Evolutionary conservation across 2,329 filamentous ascomycete genomes (phyloP), one percentile per base, ranked within the genome.

Genomic region (Beauveria australis): DNA sequence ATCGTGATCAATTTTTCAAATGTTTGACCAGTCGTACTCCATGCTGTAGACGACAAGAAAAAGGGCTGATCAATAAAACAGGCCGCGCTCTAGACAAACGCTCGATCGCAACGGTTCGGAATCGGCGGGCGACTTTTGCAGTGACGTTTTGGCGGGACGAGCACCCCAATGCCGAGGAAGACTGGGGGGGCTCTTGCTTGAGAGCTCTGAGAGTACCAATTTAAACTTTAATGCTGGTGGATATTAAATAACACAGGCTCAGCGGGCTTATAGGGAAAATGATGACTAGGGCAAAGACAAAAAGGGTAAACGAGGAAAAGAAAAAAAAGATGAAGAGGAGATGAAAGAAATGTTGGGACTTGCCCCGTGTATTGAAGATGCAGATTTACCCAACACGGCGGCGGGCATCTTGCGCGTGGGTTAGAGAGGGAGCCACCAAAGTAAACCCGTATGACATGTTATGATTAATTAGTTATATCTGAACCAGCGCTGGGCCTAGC

Each of bases 71-170:
- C 41, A 28, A 19, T 12, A 14, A 37, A 44, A 24, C 22, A 19
- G 48, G 46, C 18, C 46, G 47, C 12, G 33, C 18, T 58, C 37
- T 56, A 30, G 24, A 22, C 12, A 37, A 51, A 41, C 24, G 22
- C 5, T 26, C 5, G n/a, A 22, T 44, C 24, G 33, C 24, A 33
- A 49, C 46, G 22, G 46, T 22, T 46, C 55, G 24, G 55, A 16
- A 8, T 22, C 40, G 16, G 18, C 26, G n/a, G 47, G 46, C 22
- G 47, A 30, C 30, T 19, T 48, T 40, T 2, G 18, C 37, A 47
- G 47, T 59, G 56, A 59, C 56, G 56, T 59, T 49, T 58, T 47
- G 53, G 53, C 40, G 46, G 55, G 43, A 46, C 30, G 44, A 41
- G 44, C 40, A 54, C 52, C 40, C 40, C 51, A 41, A 43, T 49